Percentiles rank a stretch among this genome's conserved stretches.
Conservation (phyloP, 1,284 basidiomycete genomes). For the Austroboletus niveus region DNA sequence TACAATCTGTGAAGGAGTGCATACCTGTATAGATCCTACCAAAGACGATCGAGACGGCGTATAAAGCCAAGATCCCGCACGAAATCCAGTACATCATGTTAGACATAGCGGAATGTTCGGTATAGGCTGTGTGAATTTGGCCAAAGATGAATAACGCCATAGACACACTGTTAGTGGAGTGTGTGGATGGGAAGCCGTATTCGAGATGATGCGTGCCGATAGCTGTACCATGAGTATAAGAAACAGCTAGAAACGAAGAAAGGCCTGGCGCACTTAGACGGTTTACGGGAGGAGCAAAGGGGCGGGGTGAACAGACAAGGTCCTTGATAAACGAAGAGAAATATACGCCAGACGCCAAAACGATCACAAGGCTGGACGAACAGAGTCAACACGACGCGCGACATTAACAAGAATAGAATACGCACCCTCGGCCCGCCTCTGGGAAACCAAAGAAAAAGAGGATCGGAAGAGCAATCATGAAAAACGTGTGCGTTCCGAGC, state of each 20-base stretch:
- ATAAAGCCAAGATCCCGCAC: conserved; percentile 53
- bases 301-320: conserved; percentile 86
- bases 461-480: conserved; percentile 85
- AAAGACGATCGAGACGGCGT: conserved; percentile 79
- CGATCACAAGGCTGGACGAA: conserved; percentile 58
- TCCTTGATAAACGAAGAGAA: conserved; percentile 86
- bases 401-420: neutral
- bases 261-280: conserved; percentile 65
- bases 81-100: conserved; percentile 41
- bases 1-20: conserved; percentile 84
- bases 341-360: conserved; percentile 83
- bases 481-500: conserved; percentile 92
- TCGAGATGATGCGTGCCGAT: conserved; percentile 85
- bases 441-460: conserved; percentile 86
- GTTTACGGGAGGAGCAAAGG: conserved; percentile 87
- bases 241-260: neutral
- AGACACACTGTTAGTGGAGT: conserved; percentile 89
- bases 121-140: conserved; percentile 49
- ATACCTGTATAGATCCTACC: conserved; percentile 91
- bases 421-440: conserved; percentile 61
- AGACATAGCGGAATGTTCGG: conserved; percentile 39
- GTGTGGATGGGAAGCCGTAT: conserved; percentile 96
- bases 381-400: neutral
- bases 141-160: conserved; percentile 79
- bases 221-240: conserved; percentile 42